Evolutionary conservation across 352 stramenopile species (phyloP), one percentile per base, ranked within the genome.

Genomic region (Globisporangium irregulare): DNA sequence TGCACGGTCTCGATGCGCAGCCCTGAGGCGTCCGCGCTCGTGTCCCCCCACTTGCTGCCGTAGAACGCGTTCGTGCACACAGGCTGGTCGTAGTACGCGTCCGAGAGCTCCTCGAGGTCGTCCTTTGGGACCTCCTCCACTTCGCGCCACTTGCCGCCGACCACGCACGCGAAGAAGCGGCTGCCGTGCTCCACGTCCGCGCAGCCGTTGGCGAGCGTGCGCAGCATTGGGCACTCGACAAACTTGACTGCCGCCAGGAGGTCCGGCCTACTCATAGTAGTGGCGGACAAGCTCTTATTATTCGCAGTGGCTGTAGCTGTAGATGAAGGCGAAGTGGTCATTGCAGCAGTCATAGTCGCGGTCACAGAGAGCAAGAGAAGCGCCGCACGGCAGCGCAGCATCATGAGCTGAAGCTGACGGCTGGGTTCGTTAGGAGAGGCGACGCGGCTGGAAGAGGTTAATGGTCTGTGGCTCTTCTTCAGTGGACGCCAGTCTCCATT

Each of bases 11-110:
- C 53, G 29, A 71, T 51, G 29, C 53, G 59, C 59, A 71, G 8
- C 2, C 46, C 34, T 8, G 53, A 67, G 20, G 53, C 53, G 12
- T 71, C 51, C 8, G 14, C 58, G 4, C 10, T 6, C 4, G 9
- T 46, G 27, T 25, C 12, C 10, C 15, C 53, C 53, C 58, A 36
- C 27, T 22, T 14, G 25, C 10, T 48, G 41, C 15, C 24, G 7
- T 5, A 50, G 29, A 71, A 67, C 59, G 66, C 59, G 41, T 58
- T 60, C 27, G 66, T 59, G 59, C 66, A 71, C 51, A 38, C 29
- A 9, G 8, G 6, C 7, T 20, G 32, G 6, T 15, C 22, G 41
- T 18, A 58, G 12, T 58, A n/a, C 18, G 32, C 46, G 20, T 27
- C 24, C 27, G 10, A 36, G 3, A 59, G 25, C 2, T 24, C 15